Conservation (phyloP, 805 yeast species). For the Candida taoyuanica region DNA sequence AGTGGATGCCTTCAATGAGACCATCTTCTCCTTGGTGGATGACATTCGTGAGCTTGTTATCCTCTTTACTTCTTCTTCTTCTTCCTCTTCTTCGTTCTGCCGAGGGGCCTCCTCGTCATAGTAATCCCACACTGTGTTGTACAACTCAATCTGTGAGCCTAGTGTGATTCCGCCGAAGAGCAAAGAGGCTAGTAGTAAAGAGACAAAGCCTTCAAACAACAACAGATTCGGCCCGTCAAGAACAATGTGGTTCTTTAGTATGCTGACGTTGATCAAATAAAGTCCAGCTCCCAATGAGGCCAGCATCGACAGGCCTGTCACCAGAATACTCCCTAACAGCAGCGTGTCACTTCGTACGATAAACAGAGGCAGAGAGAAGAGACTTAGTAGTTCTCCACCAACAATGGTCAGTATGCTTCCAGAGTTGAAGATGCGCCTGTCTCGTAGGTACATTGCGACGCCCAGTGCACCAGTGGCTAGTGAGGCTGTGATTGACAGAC, state of each 20-base stretch:
- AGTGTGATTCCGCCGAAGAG: conserved; percentile 11
- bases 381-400: conserved; percentile 12
- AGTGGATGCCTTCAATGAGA: conserved; percentile 26
- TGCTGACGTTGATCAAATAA: conserved; percentile 9
- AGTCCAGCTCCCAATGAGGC: conserved; percentile 26
- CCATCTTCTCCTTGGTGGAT: conserved; percentile 7
- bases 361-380: conserved; percentile 12
- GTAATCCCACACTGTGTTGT: background rate
- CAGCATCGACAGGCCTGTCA: conserved; percentile 7
- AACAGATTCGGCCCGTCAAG: background rate
- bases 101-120: conserved; percentile 5
- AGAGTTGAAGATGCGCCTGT: conserved; percentile 1
- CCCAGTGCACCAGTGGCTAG: conserved; percentile 18
- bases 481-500: conserved; percentile 6
- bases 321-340: background rate
- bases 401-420: conserved; percentile 7
- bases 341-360: conserved; percentile 1
- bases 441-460: conserved; percentile 5
- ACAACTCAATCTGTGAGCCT: conserved; percentile 8
- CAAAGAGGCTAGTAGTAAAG: conserved; percentile 8
- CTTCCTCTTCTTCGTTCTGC: no score
- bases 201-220: conserved; percentile 10
- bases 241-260: background rate
- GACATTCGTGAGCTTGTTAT: conserved; percentile 5
- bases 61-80: no score